phyloP scores from a whole-genome alignment of 1,284 basidiomycete genomes.

The Bjerkandera adusta region DNA sequence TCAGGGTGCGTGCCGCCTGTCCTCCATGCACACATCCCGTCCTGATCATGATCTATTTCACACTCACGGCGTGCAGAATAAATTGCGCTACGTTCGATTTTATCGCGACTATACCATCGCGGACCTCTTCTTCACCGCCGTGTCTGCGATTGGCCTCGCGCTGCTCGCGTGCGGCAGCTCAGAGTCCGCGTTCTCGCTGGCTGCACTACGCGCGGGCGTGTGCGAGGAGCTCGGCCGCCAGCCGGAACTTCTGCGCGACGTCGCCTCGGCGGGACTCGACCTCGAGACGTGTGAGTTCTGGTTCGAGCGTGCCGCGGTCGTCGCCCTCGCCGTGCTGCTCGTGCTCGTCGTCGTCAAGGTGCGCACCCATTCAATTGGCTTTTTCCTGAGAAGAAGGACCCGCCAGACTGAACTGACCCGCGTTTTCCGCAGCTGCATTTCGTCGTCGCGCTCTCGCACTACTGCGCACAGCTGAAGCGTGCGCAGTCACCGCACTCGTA shows the following conservation, averaged over 20 bases:
- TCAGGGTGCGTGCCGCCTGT: slow-evolving; percentile 46
- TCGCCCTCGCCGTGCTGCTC: slow-evolving; percentile 52
- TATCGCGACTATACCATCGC: slow-evolving; percentile 74
- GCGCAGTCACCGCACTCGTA: slow-evolving; percentile 22
- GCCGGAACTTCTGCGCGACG: slow-evolving; percentile 67
- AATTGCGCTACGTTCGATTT: slow-evolving; percentile 53
- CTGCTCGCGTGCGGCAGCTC: slow-evolving; percentile 58
- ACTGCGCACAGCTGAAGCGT: slow-evolving; percentile 53
- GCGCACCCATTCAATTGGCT: slow-evolving; percentile 25
- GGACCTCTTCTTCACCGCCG: slow-evolving; percentile 64
- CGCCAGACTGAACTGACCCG: slow-evolving; percentile 7
- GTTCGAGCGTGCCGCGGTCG: slow-evolving; percentile 65
- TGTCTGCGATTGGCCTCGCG: slow-evolving; percentile 51
- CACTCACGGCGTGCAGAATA: slow-evolving; percentile 36
- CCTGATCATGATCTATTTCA: too few relatives aligned
- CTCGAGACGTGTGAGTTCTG: slow-evolving; percentile 77
- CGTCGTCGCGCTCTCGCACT: slow-evolving; percentile 63
- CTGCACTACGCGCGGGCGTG: slow-evolving; percentile 52
- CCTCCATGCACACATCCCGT: neutral
- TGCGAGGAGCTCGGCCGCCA: slow-evolving; percentile 74
- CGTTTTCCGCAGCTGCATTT: slow-evolving; percentile 59
- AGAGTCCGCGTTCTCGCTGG: slow-evolving; percentile 11
- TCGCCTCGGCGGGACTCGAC: slow-evolving; percentile 67
- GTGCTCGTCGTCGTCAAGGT: slow-evolving; percentile 66
- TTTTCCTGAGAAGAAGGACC: slow-evolving; percentile 7